Conservation (phyloP, 805 yeast genomes). For the Starmerella vaccinii region DNA sequence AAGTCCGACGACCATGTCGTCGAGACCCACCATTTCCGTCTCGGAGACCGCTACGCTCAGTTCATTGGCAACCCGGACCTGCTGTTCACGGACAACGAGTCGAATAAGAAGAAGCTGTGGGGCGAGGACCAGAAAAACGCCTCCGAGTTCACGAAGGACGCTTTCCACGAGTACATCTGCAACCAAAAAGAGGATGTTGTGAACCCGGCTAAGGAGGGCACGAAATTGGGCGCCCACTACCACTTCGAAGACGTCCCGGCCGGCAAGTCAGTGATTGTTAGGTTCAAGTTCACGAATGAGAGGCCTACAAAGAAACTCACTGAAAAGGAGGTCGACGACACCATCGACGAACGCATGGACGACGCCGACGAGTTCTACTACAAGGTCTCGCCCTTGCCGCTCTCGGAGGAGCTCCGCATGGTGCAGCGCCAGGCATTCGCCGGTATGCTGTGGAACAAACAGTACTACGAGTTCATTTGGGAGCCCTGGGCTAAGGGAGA, state of each 20-base stretch:
- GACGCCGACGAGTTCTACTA: constrained; percentile 92
- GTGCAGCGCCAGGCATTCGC: constrained; percentile 92
- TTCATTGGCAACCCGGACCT: constrained; percentile 47
- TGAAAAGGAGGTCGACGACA: constrained; percentile 61
- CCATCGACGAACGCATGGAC: constrained; percentile 59
- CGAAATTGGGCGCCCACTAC: constrained; percentile 79
- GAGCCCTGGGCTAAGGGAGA: constrained; percentile 84
- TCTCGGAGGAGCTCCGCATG: constrained; percentile 64
- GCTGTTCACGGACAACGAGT: constrained; percentile 81
- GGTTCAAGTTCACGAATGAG: constrained; percentile 55
- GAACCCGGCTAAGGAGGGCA: constrained; percentile 64
- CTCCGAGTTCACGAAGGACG: constrained; percentile 65
- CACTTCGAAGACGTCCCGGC: constrained; percentile 72
- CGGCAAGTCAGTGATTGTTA: constrained; percentile 74
- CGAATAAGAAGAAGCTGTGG: constrained; percentile 62
- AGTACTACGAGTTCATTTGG: constrained; percentile 77
- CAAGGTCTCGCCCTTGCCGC: constrained; percentile 76
- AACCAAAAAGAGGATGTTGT: constrained; percentile 48
- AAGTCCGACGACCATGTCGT: constrained; percentile 37
- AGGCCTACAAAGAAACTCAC: constrained; percentile 39
- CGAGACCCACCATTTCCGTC: constrained; percentile 53
- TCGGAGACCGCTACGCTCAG: constrained; percentile 53
- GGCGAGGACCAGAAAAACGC: constrained; percentile 44
- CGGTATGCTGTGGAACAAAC: constrained; percentile 88
- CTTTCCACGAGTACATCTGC: constrained; percentile 75